phyloP scores from a whole-genome alignment of 176 grass and related monocot genomes.

The Bromus sterilis region DNA sequence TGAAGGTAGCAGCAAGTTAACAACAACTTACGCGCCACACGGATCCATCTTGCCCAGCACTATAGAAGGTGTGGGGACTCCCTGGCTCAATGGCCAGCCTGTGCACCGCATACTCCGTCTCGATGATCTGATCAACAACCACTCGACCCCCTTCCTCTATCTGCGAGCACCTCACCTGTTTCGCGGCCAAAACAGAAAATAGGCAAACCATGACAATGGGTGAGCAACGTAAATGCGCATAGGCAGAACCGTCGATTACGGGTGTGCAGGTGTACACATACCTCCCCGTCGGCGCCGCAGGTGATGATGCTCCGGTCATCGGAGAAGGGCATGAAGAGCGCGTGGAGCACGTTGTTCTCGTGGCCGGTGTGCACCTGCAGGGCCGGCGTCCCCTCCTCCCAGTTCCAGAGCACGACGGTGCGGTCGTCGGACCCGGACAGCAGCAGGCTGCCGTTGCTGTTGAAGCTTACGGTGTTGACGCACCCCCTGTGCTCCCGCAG shows the following conservation, averaged over 20 bases:
- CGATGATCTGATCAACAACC: conserved; percentile 22
- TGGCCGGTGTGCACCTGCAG: conserved; percentile 49
- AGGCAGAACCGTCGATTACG: not conserved
- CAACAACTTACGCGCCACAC: conserved; percentile 38
- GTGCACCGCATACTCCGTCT: conserved; percentile 18
- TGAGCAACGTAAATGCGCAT: not conserved
- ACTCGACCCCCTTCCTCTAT: conserved; percentile 36
- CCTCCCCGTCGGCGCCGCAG: conserved; percentile 57
- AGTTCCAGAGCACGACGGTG: conserved; percentile 61
- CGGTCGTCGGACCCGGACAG: conserved; percentile 68
- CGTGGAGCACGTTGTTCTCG: conserved; percentile 49
- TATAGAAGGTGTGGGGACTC: conserved; percentile 67
- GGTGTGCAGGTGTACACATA: not conserved
- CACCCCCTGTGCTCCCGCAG: conserved; percentile 61
- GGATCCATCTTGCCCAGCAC: conserved; percentile 49
- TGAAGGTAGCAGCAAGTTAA: not conserved
- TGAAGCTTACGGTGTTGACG: conserved; percentile 74
- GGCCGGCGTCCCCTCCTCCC: conserved; percentile 24
- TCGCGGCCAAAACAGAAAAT: not conserved
- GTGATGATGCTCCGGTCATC: conserved; percentile 57
- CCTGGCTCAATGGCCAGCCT: conserved; percentile 64
- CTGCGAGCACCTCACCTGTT: conserved; percentile 54
- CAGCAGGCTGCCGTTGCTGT: conserved; percentile 51
- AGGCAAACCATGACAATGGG: not conserved
- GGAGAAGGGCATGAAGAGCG: conserved; percentile 69